phyloP scores from a whole-genome alignment of 2,329 filamentous ascomycete genomes.

The Orbilia brochopaga region DNA sequence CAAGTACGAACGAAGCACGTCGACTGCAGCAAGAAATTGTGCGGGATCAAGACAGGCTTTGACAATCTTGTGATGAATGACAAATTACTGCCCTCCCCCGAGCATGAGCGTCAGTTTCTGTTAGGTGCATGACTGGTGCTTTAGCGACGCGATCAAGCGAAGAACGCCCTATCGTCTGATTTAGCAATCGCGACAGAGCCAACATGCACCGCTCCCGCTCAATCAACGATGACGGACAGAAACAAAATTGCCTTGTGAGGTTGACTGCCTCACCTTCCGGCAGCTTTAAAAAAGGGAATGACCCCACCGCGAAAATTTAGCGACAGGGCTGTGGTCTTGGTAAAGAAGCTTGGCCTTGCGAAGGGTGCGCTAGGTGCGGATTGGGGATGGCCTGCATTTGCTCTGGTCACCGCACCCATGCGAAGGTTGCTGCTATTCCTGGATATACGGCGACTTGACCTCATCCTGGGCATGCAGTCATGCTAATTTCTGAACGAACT shows the following conservation, averaged over 20 bases:
- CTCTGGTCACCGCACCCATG: constrained; percentile 35
- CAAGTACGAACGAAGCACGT: background rate
- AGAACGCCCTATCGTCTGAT: constrained; percentile 44
- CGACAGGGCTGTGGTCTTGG: constrained; percentile 51
- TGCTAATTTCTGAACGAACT: constrained; percentile 48
- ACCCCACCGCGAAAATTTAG: constrained; percentile 45
- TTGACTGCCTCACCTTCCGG: constrained; percentile 33
- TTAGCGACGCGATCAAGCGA: constrained; percentile 49
- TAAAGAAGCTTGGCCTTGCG: constrained; percentile 42
- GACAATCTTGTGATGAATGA: constrained; percentile 29
- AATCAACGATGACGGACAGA: background rate
- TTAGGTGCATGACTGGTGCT: constrained; percentile 32
- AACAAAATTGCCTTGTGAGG: constrained; percentile 47
- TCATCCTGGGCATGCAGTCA: constrained; percentile 45
- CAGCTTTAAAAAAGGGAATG: constrained; percentile 32
- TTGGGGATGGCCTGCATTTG: constrained; percentile 31
- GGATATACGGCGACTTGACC: constrained; percentile 51
- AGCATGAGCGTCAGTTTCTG: constrained; percentile 26
- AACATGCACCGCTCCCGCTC: constrained; percentile 1
- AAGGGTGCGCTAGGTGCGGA: constrained; percentile 20
- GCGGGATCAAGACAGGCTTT: constrained; percentile 21
- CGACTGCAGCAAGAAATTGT: background rate
- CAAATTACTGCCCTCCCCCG: constrained; percentile 27
- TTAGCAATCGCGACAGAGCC: constrained; percentile 30
- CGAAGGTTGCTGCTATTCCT: constrained; percentile 50